Evolutionary conservation across 768 basidiomycete species (phyloP).

Genomic region (Kwoniella sp.): DNA sequence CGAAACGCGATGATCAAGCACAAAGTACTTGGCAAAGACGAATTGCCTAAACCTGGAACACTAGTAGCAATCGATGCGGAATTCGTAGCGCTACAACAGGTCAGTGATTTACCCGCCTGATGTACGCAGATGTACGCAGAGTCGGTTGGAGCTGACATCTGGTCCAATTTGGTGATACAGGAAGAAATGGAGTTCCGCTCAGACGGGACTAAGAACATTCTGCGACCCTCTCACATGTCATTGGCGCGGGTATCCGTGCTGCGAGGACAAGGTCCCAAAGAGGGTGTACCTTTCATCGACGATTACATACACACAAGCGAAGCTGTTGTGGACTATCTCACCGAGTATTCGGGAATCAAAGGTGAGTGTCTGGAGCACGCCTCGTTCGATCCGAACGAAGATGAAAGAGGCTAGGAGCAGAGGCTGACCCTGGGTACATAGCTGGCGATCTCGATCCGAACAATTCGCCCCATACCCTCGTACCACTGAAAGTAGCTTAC

Average conservation of each 20-base stretch:
- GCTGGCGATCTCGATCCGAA: constrained; percentile 90
- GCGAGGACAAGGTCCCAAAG: constrained; percentile 76
- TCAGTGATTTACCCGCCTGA: constrained; percentile 42
- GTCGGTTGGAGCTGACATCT: neutral
- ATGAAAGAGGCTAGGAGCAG: too few relatives aligned
- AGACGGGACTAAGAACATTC: constrained; percentile 88
- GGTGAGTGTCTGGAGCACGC: constrained; percentile 62
- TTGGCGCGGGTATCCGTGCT: constrained; percentile 93
- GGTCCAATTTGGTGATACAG: constrained; percentile 56
- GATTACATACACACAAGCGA: constrained; percentile 98
- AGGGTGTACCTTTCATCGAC: constrained; percentile 91
- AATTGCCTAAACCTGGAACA: constrained; percentile 82
- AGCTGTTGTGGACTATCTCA: constrained; percentile 91
- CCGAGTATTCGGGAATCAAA: constrained; percentile 93
- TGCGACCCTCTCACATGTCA: constrained; percentile 87
- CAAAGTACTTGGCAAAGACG: constrained; percentile 68
- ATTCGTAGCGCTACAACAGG: constrained; percentile 96
- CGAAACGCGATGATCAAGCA: constrained; percentile 76
- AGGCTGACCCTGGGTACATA: constrained; percentile 58
- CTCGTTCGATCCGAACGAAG: too few relatives aligned
- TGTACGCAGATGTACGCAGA: neutral
- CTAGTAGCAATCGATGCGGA: constrained; percentile 95
- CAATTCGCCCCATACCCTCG: constrained; percentile 80
- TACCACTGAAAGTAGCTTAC: constrained; percentile 95
- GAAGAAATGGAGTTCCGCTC: constrained; percentile 95